Base-by-base conservation (phyloP, 2,329 filamentous ascomycete genomes). In the Lizonia empirigonia region DNA sequence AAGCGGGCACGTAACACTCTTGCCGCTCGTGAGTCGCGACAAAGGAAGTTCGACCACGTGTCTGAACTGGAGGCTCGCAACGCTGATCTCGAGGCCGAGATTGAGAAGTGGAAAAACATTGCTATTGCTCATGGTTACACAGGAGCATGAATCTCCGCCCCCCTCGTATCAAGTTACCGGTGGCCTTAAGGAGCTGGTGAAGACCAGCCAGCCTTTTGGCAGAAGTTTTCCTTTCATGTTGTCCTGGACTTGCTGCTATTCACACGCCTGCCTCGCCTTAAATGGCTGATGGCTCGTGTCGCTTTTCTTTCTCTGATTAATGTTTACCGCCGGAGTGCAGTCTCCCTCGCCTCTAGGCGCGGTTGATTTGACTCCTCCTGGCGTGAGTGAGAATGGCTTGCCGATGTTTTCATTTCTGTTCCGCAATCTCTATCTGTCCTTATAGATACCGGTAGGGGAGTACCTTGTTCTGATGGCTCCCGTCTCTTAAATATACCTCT, bases 1-100 rank as follows among this genome's bases (percentile, higher is more conserved):
- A 97, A 97, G 85, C 89, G 93, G 72, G 92, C 91, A 41, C 88
- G 91, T 62, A 97, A 97, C 74, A 96, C 91, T 7, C 83, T 95
- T 72, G 93, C 93, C 15, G 93, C 93, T 65, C 91, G 93, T 61
- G 96, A 96, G 78, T 96, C 91, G 53, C 87, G 93, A 44, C 87
- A 91, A 68, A 87, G 91, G 60, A 96, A 96, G 79, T 85, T 90
- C 50, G 82, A 88, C 70, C 84, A 87, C 62, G 80, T 93, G 55
- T 86, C 89, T 48, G 84, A 86, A 50, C 80, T 96, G 36, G 89
- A 95, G 77, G 82, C 82, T 30, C 80, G 84, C 65, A 91, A 96
- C 65, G 80, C 78, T 15, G 85, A 88, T 69, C 77, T 93, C 22
- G 81, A 86, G 72, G 79, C 81, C 32, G 73, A 74, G 48, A 53